phyloP scores from a whole-genome alignment of 495 filamentous ascomycete genomes.

The Hyaloscypha finlandica region DNA sequence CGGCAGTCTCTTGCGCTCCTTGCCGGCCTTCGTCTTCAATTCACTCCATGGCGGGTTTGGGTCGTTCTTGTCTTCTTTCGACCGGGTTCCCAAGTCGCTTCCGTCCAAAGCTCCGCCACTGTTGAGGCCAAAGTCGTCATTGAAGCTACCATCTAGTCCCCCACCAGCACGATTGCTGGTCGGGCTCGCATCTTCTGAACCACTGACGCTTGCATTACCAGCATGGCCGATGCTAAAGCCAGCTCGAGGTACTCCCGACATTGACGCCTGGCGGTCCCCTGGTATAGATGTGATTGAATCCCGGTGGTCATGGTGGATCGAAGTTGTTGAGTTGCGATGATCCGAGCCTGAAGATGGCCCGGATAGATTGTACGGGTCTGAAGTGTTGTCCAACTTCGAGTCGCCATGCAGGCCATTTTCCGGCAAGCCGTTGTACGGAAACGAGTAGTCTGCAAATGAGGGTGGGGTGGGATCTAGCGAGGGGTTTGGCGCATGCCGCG shows the following conservation, averaged over 20 bases:
- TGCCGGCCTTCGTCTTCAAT: constrained; percentile 96
- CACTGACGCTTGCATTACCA: constrained; percentile 27
- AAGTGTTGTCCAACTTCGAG: constrained; percentile 16
- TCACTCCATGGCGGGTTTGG: constrained; percentile 83
- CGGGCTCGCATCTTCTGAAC: constrained; percentile 50
- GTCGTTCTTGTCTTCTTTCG: constrained; percentile 59
- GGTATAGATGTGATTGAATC: constrained; percentile 26
- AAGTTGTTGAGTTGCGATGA: constrained; percentile 25
- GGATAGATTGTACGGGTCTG: constrained; percentile 24
- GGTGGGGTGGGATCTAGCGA: constrained; percentile 26
- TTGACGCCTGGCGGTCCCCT: constrained; percentile 25
- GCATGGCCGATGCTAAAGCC: constrained; percentile 25
- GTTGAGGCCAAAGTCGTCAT: constrained; percentile 54
- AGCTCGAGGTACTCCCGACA: constrained; percentile 20
- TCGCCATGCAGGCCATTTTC: constrained; percentile 25
- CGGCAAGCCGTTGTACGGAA: constrained; percentile 21
- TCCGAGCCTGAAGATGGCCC: constrained; percentile 15
- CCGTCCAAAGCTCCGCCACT: constrained; percentile 47
- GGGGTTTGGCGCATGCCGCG: constrained; percentile 21
- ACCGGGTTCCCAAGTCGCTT: constrained; percentile 49
- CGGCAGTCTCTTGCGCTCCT: constrained; percentile 90
- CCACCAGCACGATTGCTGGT: constrained; percentile 47
- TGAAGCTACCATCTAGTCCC: constrained; percentile 38
- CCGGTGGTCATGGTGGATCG: constrained; percentile 25
- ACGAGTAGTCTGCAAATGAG: constrained; percentile 32